phyloP scores from a whole-genome alignment of 2,329 filamentous ascomycete species.

The Colletotrichum graminicola region DNA sequence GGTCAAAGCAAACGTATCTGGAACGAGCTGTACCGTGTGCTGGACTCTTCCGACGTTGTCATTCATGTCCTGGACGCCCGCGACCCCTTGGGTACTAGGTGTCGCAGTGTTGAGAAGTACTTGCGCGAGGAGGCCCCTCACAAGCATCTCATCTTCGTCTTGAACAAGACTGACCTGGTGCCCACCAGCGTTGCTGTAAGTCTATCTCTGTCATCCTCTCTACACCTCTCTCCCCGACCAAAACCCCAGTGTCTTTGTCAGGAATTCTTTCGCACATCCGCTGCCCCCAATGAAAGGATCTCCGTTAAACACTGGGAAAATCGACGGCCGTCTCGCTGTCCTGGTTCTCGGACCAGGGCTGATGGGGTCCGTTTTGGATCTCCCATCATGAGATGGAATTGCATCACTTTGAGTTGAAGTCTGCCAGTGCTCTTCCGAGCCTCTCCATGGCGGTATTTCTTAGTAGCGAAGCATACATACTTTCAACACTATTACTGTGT shows the following conservation, averaged over 20 bases:
- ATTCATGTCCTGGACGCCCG: conserved; percentile 94
- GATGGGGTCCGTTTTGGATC: conserved; percentile 90
- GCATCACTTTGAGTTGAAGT: conserved; percentile 98
- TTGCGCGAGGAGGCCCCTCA: conserved; percentile 93
- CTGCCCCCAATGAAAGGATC: conserved; percentile 76
- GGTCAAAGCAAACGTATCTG: conserved; percentile 96
- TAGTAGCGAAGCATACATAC: conserved; percentile 96
- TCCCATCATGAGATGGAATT: conserved; percentile 80
- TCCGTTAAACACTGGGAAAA: conserved; percentile 99
- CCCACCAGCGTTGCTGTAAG: conserved; percentile 96
- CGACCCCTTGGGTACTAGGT: conserved; percentile 91
- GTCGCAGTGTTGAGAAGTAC: conserved; percentile 84
- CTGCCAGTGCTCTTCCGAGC: conserved; percentile 69
- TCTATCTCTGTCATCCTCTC: conserved; percentile 51
- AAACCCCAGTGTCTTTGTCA: conserved; percentile 82
- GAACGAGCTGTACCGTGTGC: conserved; percentile 97
- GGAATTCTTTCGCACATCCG: conserved; percentile 79
- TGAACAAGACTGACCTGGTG: conserved; percentile 94
- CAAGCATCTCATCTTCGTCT: conserved; percentile 91
- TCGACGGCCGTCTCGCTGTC: conserved; percentile 77
- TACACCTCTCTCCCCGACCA: conserved; percentile 52
- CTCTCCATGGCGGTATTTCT: conserved; percentile 81
- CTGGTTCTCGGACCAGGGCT: conserved; percentile 75
- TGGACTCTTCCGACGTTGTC: conserved; percentile 94
- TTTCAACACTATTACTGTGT: conserved; percentile 43